phyloP scores from a whole-genome alignment of 2,329 filamentous ascomycete species.

The Colletotrichum salicis region DNA sequence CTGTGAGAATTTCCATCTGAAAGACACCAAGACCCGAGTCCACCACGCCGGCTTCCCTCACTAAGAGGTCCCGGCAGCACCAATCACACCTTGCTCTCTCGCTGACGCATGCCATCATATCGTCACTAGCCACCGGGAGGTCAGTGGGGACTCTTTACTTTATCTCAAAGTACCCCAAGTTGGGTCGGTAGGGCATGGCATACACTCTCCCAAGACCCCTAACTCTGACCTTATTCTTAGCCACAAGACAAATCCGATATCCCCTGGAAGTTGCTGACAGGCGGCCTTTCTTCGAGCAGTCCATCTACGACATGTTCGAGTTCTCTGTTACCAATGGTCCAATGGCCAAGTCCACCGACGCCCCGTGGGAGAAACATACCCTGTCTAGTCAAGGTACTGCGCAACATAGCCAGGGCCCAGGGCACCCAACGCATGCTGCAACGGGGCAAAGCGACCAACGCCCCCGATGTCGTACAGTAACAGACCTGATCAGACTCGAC shows the following conservation, averaged over 20 bases:
- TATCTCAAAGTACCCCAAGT: not conserved
- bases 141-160: conserved; percentile 3
- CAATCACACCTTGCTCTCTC: not conserved
- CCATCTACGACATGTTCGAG: not conserved
- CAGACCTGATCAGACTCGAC: not conserved
- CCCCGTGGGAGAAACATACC: not conserved
- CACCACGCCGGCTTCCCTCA: not conserved
- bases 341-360: not conserved
- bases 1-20: not conserved
- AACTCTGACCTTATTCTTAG: not conserved
- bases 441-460: not conserved
- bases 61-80: not conserved
- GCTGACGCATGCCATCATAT: conserved; percentile 28
- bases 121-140: conserved; percentile 22
- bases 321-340: not conserved
- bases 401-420: not conserved
- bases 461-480: not conserved
- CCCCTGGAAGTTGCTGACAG: not conserved
- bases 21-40: too few relatives aligned
- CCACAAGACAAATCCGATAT: not conserved
- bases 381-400: not conserved
- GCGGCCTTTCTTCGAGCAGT: not conserved
- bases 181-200: too few relatives aligned
- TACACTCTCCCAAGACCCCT: not conserved
- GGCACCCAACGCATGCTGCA: not conserved